Base-by-base conservation (phyloP, 2,329 filamentous ascomycete genomes). In the Xylariaceae sp. region DNA sequence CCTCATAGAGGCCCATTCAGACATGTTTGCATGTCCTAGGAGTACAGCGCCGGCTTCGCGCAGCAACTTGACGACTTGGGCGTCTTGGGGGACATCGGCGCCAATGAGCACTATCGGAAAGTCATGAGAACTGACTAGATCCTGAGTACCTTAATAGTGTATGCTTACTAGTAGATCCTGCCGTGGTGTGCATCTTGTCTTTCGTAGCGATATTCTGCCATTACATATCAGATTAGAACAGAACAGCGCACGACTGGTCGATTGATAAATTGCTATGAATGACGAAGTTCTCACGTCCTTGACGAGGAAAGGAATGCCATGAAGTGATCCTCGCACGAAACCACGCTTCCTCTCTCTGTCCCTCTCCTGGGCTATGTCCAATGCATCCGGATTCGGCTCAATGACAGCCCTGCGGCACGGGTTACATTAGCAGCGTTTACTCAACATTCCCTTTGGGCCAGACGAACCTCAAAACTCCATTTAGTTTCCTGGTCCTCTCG, bases 1-100 rank as follows among this genome's bases (percentile, higher is more conserved):
- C 31, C 88, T 80, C 86, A 90, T 89, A 57, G 87, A 84, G 0
- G 89, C 89, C 88, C 89, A 92, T 70, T 93, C 89, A 60, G 82
- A 87, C 51, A 92, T 73, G 1, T 83, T 85, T 1, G 88, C 84
- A 71, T 92, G 89, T 34, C 89, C 89, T 48, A 93, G 75, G 5
- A 93, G 75, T 0, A 88, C 66, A 5, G 84, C 85, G 17, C 73
- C 64, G 6, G 58, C 60, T n/a, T 34, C 19, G 87, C 89, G 82
- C 31, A 92, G 78, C 58, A 77, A 78, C 17, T 77, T 67, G 2
- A 91, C 84, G 0, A 91, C 85, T 63, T 80, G 74, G 1, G 89
- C 85, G 69, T 92, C 89, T n/a, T 84, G 80, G 2, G 88, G 87
- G 0, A 89, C 85, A 0, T 87, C 75, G 41, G 79, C 86, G 1